These are phyloP conservation scores for Venturia asperata DNA, from an alignment of 2,329 filamentous ascomycete genomes.

Conservation along the genomic window DNA sequence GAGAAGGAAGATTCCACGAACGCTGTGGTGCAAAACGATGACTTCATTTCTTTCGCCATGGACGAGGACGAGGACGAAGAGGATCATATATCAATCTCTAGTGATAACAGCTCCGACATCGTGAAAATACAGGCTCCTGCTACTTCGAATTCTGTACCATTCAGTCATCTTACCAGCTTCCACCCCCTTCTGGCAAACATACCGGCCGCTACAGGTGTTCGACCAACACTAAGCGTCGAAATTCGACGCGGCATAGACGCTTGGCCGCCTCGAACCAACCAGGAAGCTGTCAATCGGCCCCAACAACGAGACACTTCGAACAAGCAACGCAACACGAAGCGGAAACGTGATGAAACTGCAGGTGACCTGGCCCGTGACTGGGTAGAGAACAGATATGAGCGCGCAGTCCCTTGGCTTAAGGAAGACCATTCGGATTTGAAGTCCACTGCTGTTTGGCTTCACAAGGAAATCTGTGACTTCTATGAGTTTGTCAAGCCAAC, in stretches of 20 bases:
- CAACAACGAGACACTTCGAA: constrained; percentile 5
- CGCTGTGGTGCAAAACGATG: constrained; percentile 47
- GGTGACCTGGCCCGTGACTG: constrained; percentile 17
- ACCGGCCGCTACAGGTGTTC: not conserved
- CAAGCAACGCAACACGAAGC: constrained; percentile 13
- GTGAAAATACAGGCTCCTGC: not conserved
- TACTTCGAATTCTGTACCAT: not conserved
- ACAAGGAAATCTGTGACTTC: constrained; percentile 86
- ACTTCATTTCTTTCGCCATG: constrained; percentile 83
- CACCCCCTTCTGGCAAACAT: not conserved
- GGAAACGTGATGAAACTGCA: constrained; percentile 12
- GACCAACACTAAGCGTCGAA: not conserved
- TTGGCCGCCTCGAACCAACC: constrained; percentile 12
- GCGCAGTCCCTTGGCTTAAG: constrained; percentile 11
- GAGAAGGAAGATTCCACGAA: constrained; percentile 48
- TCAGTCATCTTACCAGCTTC: constrained; percentile 11
- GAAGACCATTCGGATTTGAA: constrained; percentile 10
- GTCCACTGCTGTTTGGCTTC: constrained; percentile 50
- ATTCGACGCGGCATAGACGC: not conserved
- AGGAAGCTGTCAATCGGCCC: constrained; percentile 5
- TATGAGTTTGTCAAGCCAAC: constrained; percentile 76
- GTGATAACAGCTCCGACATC: constrained; percentile 6
- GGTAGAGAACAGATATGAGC: not conserved
- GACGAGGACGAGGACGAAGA: constrained; percentile 47
- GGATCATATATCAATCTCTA: constrained; percentile 18